Percentiles rank a stretch among this genome's conserved stretches.
These are phyloP conservation scores for Eucalyptus regnans DNA, from an alignment of 345 rosid genomes.

Conservation along the genomic window DNA sequence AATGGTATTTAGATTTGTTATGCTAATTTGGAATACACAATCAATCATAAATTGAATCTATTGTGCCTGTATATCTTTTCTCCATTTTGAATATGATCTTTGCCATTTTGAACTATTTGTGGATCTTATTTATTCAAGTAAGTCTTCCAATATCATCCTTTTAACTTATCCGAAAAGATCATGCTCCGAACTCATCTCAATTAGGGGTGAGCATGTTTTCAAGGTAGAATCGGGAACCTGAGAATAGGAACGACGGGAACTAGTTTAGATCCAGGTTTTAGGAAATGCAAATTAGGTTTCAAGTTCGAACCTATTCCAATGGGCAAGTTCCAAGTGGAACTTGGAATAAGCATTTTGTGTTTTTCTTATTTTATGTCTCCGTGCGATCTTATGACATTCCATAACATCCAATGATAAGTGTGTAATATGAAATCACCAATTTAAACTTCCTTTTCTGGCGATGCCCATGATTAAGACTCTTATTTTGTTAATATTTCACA, in stretches of 20 bases:
- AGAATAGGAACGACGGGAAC: too few species aligned
- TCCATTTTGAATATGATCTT: not conserved
- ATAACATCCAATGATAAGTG: too few species aligned
- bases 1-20: not conserved
- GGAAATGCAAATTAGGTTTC: too few species aligned
- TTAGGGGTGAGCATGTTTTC: too few species aligned
- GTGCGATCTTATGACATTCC: accelerated
- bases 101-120: not conserved
- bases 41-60: not conserved
- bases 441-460: accelerated
- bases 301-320: too few species aligned
- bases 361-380: too few species aligned
- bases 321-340: too few species aligned
- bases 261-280: too few species aligned
- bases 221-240: accelerated
- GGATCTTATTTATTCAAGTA: not conserved
- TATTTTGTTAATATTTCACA: too few species aligned
- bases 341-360: too few species aligned
- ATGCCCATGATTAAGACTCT: too few species aligned
- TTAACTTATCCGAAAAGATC: not conserved
- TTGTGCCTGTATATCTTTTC: not conserved
- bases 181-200: not conserved
- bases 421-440: too few species aligned
- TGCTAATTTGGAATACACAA: not conserved
- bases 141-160: not conserved